Base-by-base conservation (phyloP, 1,139 yeast genomes). In the Kodamaea anthophila region DNA sequence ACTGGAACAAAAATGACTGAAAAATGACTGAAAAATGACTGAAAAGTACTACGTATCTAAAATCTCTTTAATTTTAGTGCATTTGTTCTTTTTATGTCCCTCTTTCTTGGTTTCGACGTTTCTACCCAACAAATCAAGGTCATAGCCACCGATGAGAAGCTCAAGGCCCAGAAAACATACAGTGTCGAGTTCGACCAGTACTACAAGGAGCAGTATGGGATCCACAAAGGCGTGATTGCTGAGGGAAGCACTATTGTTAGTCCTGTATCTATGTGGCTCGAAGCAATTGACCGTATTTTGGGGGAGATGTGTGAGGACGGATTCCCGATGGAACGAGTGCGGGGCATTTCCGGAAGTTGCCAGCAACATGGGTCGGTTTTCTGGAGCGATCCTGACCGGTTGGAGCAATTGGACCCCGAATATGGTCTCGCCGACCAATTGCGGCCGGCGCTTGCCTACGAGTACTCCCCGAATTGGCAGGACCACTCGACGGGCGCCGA, bases 311-410 rank as follows among this genome's bases (percentile, higher is more conserved):
- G 63, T 36, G 30, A 47, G 1, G 70, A 70, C 16, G 42, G 53
- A 1, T 76, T 84, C 45, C 82, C 80, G 4, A 73, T 87, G 46
- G 46, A 56, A 3, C 49, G 57, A 26, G 87, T 87, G n/a, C 60
- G 44, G 23, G 88, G 85, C 1, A 69, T 87, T 30, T 72, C 84
- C 31, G 96, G 96, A 0, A 85, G 94, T 0, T 82, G 94, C 32
- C 96, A 87, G 56, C 96, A 87, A 47, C 96, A 87, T 47, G 96
- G 95, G 1, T 80, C 94, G 3, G 87, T 87, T 1, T 87, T 65
- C 47, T 84, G 94, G 91, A 69, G 84, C 3, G 29, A 53, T 3
- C 44, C 58, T 5, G 80, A 84, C 1, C 50, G 57, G 1, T 60
- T 85, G 29, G 26, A 36, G 1, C 35, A 29, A 1, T 28, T 61